phyloP scores from a whole-genome alignment of 1,284 basidiomycete genomes.

The Sanghuangporus weigelae region DNA sequence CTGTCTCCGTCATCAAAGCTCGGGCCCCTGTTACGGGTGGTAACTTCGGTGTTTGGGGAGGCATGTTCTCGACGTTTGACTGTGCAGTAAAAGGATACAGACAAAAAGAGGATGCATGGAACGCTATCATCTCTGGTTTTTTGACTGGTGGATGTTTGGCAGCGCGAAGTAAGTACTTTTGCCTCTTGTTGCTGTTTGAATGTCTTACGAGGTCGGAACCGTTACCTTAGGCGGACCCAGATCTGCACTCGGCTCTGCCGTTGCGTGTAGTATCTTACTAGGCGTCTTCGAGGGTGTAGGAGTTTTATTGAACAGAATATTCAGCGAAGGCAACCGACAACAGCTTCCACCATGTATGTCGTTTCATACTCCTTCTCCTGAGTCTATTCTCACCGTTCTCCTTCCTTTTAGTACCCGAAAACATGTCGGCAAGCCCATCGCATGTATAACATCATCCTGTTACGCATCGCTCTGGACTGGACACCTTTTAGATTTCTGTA shows the following conservation, averaged over 20 bases:
- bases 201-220: not conserved
- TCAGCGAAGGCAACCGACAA: constrained; percentile 78
- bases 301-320: constrained; percentile 78
- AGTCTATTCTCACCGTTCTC: not conserved
- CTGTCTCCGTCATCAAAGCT: constrained; percentile 95
- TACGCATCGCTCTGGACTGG: not conserved
- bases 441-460: constrained; percentile 7
- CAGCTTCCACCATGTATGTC: constrained; percentile 49
- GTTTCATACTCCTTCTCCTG: not conserved
- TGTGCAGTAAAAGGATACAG: constrained; percentile 96
- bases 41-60: constrained; percentile 98
- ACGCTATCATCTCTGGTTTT: constrained; percentile 97
- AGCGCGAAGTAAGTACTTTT: constrained; percentile 72
- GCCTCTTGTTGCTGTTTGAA: not conserved
- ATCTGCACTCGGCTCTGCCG: constrained; percentile 84
- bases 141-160: constrained; percentile 97
- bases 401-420: constrained; percentile 29
- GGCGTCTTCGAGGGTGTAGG: constrained; percentile 97
- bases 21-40: constrained; percentile 97
- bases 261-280: constrained; percentile 94
- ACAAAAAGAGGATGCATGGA: constrained; percentile 99
- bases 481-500: constrained; percentile 5
- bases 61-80: constrained; percentile 96
- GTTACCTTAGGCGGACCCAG: constrained; percentile 74
- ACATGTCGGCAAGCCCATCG: constrained; percentile 22